Percentiles rank a stretch among this genome's conserved stretches.
Conservation (phyloP, 2,329 filamentous ascomycete genomes). For the Fusarium heterosporum region DNA sequence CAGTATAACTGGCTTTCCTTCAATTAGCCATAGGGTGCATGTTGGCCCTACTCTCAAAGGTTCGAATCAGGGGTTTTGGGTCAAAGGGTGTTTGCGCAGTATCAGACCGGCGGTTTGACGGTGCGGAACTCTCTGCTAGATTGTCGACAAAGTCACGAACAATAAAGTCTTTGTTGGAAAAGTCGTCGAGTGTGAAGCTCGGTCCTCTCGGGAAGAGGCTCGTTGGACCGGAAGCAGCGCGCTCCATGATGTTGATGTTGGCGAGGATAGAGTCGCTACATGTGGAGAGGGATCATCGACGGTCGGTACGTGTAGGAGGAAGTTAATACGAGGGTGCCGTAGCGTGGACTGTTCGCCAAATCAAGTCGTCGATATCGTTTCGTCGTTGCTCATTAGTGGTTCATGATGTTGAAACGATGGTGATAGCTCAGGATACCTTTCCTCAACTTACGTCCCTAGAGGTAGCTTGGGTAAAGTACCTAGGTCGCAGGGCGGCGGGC, state of each 20-base stretch:
- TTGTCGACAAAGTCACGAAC: constrained; percentile 97
- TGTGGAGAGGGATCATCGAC: constrained; percentile 42
- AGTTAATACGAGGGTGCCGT: constrained; percentile 3
- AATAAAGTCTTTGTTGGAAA: constrained; percentile 92
- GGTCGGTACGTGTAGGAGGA: constrained; percentile 14
- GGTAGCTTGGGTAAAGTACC: constrained; percentile 2
- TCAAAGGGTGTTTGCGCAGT: constrained; percentile 78
- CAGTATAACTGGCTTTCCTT: constrained; percentile 20
- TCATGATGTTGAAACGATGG: constrained; percentile 21
- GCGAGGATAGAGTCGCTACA: constrained; percentile 47
- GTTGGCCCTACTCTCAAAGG: constrained; percentile 77
- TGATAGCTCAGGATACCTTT: constrained; percentile 23
- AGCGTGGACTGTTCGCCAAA: constrained; percentile 13
- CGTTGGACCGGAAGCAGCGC: constrained; percentile 64
- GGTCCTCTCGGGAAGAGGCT: constrained; percentile 82
- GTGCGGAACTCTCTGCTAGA: constrained; percentile 85
- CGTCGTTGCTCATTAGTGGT: constrained; percentile 32
- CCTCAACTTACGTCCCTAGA: background rate
- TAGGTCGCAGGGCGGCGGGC: background rate
- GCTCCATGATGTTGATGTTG: constrained; percentile 54
- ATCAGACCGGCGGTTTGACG: constrained; percentile 82
- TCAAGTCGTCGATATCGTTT: constrained; percentile 32
- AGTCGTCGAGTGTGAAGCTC: constrained; percentile 88
- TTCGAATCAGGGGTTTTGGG: constrained; percentile 94
- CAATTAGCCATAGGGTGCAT: background rate